Conservation (phyloP, 371 early-diverging fungal genomes). For the Mycotypha africana region DNA sequence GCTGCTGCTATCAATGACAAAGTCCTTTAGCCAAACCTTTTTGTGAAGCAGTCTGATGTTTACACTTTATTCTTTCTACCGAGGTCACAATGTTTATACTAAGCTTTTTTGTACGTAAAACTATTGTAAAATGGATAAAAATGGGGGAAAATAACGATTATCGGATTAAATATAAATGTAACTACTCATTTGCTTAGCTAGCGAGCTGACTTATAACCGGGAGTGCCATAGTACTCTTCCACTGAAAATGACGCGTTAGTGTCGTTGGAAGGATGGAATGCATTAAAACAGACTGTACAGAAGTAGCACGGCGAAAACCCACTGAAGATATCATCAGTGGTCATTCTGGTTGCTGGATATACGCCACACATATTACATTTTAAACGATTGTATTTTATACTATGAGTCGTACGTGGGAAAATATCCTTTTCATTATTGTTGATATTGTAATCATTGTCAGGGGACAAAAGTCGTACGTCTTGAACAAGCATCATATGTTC, state of each 20-base stretch:
- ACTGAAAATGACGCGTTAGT: too few species aligned
- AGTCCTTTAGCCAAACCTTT: too few species aligned
- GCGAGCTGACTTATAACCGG: neutral
- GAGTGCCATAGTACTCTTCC: conserved; percentile 10
- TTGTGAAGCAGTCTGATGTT: too few species aligned
- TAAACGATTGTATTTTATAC: conserved; percentile 36
- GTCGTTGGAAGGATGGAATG: conserved; percentile 51
- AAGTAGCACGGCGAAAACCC: conserved; percentile 75
- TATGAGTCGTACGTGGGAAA: conserved; percentile 53
- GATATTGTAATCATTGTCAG: conserved; percentile 40
- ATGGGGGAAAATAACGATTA: too few species aligned
- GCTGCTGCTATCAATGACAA: too few species aligned
- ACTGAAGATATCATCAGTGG: conserved; percentile 63
- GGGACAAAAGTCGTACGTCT: conserved; percentile 40
- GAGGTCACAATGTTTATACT: too few species aligned
- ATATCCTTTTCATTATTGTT: conserved; percentile 14
- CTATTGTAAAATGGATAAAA: too few species aligned
- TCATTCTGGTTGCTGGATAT: conserved; percentile 57
- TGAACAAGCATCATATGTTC: conserved; percentile 66
- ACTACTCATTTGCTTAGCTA: too few species aligned
- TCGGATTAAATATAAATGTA: too few species aligned
- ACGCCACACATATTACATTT: conserved; percentile 66
- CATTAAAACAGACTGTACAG: conserved; percentile 67
- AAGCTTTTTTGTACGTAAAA: too few species aligned
- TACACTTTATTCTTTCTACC: too few species aligned